Evolutionary conservation across 2,329 filamentous ascomycete genomes (phyloP).

Genomic region (Botrytis tulipae): DNA sequence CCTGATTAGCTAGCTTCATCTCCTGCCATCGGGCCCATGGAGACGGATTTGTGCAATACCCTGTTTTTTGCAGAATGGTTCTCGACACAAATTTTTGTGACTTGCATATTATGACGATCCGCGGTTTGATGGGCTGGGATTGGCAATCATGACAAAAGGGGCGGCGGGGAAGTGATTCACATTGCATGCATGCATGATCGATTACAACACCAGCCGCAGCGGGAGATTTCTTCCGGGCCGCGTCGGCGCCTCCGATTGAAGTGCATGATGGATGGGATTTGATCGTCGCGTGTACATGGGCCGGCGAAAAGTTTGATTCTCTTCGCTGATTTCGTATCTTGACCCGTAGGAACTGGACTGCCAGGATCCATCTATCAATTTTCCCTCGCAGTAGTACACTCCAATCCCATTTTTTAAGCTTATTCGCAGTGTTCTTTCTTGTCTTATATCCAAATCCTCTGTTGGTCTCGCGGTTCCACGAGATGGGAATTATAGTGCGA

Average conservation of each 20-base stretch:
- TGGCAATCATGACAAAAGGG: not conserved
- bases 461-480: not conserved
- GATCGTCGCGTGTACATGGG: not conserved
- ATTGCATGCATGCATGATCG: not conserved
- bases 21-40: not conserved
- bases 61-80: not conserved
- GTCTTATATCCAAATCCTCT: not conserved
- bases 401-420: not conserved
- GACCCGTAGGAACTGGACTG: not conserved
- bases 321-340: not conserved
- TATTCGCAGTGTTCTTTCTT: not conserved
- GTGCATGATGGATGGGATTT: not conserved
- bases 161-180: slow-evolving; percentile 1
- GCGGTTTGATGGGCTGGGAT: not conserved
- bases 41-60: not conserved
- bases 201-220: not conserved
- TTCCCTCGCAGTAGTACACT: not conserved
- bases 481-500: not conserved
- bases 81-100: not conserved
- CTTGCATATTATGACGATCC: not conserved
- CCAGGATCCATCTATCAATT: not conserved
- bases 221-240: not conserved
- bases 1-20: not conserved
- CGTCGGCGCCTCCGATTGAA: not conserved
- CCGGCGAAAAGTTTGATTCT: not conserved